phyloP scores from a whole-genome alignment of 148 eudicot species.

The Drosera capensis region DNA sequence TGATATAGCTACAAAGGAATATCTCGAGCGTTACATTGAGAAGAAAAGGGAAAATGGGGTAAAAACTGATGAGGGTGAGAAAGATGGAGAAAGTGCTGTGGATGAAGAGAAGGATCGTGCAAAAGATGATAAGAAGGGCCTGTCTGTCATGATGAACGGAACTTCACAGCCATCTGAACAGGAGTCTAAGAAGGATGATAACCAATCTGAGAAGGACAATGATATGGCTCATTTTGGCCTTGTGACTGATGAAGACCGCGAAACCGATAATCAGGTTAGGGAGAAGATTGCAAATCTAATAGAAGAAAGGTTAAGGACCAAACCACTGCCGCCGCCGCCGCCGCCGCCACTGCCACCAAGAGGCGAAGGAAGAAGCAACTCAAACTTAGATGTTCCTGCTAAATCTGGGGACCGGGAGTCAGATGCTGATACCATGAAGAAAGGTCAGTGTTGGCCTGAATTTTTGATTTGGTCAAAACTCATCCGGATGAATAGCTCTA shows the following conservation, averaged over 20 bases:
- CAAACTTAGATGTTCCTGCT: constrained; percentile 45
- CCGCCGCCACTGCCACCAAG: constrained; percentile 19
- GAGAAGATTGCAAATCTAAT: constrained; percentile 59
- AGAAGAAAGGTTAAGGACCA: constrained; percentile 69
- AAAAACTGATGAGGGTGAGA: constrained; percentile 33
- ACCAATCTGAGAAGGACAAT: constrained; percentile 40
- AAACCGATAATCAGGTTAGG: constrained; percentile 52
- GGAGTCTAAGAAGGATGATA: constrained; percentile 40
- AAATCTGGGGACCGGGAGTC: constrained; percentile 62
- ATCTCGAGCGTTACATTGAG: constrained; percentile 59
- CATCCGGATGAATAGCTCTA: no score
- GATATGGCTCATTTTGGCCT: constrained; percentile 54
- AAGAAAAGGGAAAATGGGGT: constrained; percentile 50
- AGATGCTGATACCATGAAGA: constrained; percentile 32
- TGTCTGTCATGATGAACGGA: constrained; percentile 30
- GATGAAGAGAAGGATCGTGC: constrained; percentile 20
- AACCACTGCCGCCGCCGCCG: constrained; percentile 71
- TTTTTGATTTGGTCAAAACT: not conserved
- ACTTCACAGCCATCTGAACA: constrained; percentile 32
- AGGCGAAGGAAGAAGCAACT: constrained; percentile 26
- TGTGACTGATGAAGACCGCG: constrained; percentile 69
- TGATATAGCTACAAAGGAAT: constrained; percentile 53
- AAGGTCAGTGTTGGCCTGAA: constrained; percentile 22
- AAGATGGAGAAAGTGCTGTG: constrained; percentile 33
- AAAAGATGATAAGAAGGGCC: constrained; percentile 17